These are phyloP conservation scores for Kuraishia floccosa DNA, from an alignment of 805 yeast genomes.

Conservation along the genomic window DNA sequence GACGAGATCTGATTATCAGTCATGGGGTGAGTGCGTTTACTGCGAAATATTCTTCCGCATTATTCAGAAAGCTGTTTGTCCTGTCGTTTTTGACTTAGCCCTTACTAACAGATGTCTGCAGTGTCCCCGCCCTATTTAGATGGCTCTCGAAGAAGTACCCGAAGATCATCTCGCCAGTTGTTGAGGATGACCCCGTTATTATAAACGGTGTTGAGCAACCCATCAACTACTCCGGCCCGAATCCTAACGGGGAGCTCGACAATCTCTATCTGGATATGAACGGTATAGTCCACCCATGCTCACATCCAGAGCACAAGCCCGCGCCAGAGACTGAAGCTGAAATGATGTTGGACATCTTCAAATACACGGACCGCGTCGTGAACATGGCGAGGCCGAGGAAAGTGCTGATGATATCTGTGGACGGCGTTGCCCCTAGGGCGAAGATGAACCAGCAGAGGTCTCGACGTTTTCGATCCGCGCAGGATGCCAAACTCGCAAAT, in stretches of 20 bases:
- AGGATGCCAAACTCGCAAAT: constrained; percentile 74
- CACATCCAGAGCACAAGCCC: constrained; percentile 94
- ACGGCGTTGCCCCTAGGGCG: constrained; percentile 98
- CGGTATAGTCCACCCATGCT: constrained; percentile 98
- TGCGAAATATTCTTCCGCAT: neutral
- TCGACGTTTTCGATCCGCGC: constrained; percentile 85
- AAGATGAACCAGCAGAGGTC: constrained; percentile 97
- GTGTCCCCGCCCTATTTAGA: constrained; percentile 96
- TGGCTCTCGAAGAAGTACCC: constrained; percentile 94
- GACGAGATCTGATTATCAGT: neutral
- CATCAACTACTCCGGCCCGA: constrained; percentile 58
- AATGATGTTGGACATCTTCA: constrained; percentile 89
- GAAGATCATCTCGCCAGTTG: constrained; percentile 82
- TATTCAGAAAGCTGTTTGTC: too few relatives aligned
- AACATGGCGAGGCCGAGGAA: constrained; percentile 94
- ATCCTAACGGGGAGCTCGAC: constrained; percentile 94
- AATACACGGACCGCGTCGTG: constrained; percentile 84
- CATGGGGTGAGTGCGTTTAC: neutral
- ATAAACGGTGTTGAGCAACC: constrained; percentile 58
- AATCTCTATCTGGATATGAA: constrained; percentile 95
- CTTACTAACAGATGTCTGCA: constrained; percentile 29
- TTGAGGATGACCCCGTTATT: constrained; percentile 54
- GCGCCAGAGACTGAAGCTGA: constrained; percentile 96
- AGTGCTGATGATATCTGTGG: constrained; percentile 89
- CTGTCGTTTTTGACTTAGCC: neutral